A percentile compares a stretch with the other conserved stretches of the same genome.
Evolutionary conservation across 2,329 filamentous ascomycete genomes (phyloP).

Genomic region (Epichloe gansuensis): DNA sequence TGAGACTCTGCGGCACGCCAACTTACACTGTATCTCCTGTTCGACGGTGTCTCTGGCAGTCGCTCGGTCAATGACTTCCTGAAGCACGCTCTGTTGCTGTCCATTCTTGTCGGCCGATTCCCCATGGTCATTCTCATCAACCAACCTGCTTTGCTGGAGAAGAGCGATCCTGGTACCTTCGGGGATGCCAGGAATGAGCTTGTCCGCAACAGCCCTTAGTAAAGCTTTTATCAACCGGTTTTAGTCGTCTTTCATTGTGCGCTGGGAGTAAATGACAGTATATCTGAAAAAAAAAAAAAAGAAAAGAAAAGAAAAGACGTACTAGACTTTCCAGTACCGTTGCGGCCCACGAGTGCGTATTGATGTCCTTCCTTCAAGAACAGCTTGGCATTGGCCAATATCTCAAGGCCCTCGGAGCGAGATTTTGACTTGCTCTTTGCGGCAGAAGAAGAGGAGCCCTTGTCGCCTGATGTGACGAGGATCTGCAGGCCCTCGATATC

Average conservation of each 20-base stretch:
- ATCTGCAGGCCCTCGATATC: slow-evolving; percentile 65
- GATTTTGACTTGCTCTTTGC: slow-evolving; percentile 38
- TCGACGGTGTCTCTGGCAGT: slow-evolving; percentile 44
- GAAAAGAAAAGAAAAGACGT: slow-evolving; percentile 14
- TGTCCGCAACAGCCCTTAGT: slow-evolving; percentile 63
- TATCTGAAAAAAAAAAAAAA: not conserved
- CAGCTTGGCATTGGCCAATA: slow-evolving; percentile 57
- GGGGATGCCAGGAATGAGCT: slow-evolving; percentile 65
- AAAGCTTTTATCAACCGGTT: slow-evolving; percentile 37
- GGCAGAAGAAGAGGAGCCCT: slow-evolving; percentile 26
- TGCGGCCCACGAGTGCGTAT: slow-evolving; percentile 70
- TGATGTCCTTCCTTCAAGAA: slow-evolving; percentile 59
- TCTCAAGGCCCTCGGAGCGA: slow-evolving; percentile 43
- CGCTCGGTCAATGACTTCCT: slow-evolving; percentile 54
- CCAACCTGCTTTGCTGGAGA: slow-evolving; percentile 50
- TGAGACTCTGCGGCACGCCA: not conserved
- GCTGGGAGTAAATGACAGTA: no score
- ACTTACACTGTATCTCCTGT: slow-evolving; percentile 46
- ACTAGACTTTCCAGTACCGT: slow-evolving; percentile 78
- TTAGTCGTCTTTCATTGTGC: not conserved
- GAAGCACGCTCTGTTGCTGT: slow-evolving; percentile 37
- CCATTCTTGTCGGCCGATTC: not conserved
- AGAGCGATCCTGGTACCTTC: slow-evolving; percentile 53
- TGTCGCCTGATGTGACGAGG: slow-evolving; percentile 39
- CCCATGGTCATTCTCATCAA: slow-evolving; percentile 20